These are phyloP conservation scores for Penicillium hesseltinei DNA, from an alignment of 2,329 filamentous ascomycete species.

Conservation along the genomic window DNA sequence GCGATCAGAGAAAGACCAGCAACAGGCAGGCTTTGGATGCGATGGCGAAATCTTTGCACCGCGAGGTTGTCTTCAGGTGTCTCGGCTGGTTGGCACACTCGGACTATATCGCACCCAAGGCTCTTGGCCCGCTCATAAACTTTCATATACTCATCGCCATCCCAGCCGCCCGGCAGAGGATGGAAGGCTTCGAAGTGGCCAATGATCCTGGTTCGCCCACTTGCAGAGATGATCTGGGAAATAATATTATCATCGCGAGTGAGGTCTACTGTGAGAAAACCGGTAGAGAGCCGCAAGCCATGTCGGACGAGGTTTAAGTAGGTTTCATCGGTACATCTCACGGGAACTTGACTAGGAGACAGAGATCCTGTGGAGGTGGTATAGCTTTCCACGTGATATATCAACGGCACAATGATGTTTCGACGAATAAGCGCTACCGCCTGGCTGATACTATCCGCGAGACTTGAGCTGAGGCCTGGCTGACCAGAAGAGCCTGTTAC, in stretches of 20 bases:
- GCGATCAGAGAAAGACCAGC: slow-evolving; percentile 56
- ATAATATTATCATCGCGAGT: slow-evolving; percentile 55
- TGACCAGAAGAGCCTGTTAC: slow-evolving; percentile 30
- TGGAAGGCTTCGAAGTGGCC: slow-evolving; percentile 52
- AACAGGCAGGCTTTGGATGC: slow-evolving; percentile 46
- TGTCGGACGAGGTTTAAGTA: slow-evolving; percentile 61
- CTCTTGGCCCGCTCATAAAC: slow-evolving; percentile 59
- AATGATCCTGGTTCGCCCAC: slow-evolving; percentile 61
- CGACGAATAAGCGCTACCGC: slow-evolving; percentile 61
- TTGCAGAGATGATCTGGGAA: slow-evolving; percentile 49
- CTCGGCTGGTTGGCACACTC: slow-evolving; percentile 58
- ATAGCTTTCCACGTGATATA: slow-evolving; percentile 51
- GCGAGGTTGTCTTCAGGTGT: slow-evolving; percentile 63
- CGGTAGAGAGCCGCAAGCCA: slow-evolving; percentile 60
- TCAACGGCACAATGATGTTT: slow-evolving; percentile 60
- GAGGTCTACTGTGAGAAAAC: slow-evolving; percentile 63
- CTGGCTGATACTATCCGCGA: slow-evolving; percentile 55
- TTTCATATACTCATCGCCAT: slow-evolving; percentile 53
- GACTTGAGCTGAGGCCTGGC: slow-evolving; percentile 30
- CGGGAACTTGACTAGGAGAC: slow-evolving; percentile 26
- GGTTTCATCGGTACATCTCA: slow-evolving; percentile 29
- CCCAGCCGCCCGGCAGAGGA: slow-evolving; percentile 53
- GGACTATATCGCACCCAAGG: slow-evolving; percentile 61
- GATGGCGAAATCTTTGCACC: slow-evolving; percentile 55
- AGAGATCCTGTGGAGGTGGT: slow-evolving; percentile 15